Conservation (phyloP, 202 grass and related monocot species). For the Brachypodium distachyon region DNA sequence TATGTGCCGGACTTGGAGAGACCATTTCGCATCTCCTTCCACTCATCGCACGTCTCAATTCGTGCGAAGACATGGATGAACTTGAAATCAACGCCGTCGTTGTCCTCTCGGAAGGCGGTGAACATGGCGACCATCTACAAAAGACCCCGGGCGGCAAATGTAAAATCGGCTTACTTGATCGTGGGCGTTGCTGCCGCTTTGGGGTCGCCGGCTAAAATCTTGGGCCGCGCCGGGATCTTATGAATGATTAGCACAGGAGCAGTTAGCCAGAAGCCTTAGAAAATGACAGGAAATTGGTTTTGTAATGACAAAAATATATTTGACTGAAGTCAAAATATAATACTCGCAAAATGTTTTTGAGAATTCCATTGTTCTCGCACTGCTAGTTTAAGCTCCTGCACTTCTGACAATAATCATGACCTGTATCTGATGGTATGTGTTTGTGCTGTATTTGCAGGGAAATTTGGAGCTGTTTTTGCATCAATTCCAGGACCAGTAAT, state of each 20-base stretch:
- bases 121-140: too few species aligned
- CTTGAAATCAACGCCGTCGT: too few species aligned
- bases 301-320: not conserved
- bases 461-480: slow-evolving; percentile 92
- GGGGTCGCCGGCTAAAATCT: too few species aligned
- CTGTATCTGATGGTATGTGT: not conserved
- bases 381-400: not conserved
- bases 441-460: slow-evolving; percentile 37
- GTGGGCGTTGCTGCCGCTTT: too few species aligned
- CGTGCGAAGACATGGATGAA: too few species aligned
- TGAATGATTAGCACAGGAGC: not conserved
- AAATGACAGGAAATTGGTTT: not conserved
- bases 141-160: too few species aligned
- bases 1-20: too few species aligned
- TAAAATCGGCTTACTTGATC: too few species aligned
- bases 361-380: not conserved
- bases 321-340: not conserved
- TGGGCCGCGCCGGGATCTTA: too few species aligned
- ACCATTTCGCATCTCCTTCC: too few species aligned
- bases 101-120: too few species aligned
- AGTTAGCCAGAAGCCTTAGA: not conserved
- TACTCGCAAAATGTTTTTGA: not conserved
- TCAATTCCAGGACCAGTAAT: slow-evolving; percentile 68
- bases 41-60: too few species aligned
- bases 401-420: not conserved